Base-by-base conservation (phyloP, 164 flowering plant genomes). In the Stephania cephalantha region DNA sequence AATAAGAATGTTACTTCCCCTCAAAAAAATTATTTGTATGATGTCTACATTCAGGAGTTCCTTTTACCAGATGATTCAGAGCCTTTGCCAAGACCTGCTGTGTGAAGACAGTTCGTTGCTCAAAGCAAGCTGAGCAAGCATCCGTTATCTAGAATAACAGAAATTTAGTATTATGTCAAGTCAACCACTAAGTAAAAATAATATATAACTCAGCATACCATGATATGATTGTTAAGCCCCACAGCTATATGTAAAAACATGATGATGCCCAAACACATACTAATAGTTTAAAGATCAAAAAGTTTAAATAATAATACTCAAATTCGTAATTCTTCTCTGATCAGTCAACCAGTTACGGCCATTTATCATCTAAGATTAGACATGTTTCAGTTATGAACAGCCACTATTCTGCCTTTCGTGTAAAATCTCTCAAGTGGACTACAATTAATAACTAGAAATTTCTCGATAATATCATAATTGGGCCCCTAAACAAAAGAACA, bases 91-190 rank as follows among this genome's bases (percentile, higher is more conserved):
- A 81, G 68, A 95, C 99, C 78, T 91, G 97, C 81, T 92, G 97
- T 29, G 99, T 95, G 83, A 95, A 95, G 66, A 95, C 99, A 13
- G 96, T 95, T 7, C 94, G 93, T 79, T 95, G 99, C 86, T 93
- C 99, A 80, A 95, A 93, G 83, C 99, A 95, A 78, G 98, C 95
- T 30, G 99, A 88, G 76, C 98, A 93, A 75, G 92, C 97, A 86
- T 95, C 99, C 29, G 85, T 95, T 80, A 95, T 86, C 99, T 95
- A 94, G 58, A 79, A 82, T 22, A 11, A 81, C 31, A 53, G 11
- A n/a, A 71, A 44, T 31, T 46, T 20, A 42, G 20, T 6, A n/a
- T 68, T 30, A 72, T 5, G 12, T 10, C 29, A 42, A 68, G 42
- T 63, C 35, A 50, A n/a, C 15, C n/a, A 4, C 42, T 2, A 66